Base-by-base conservation (phyloP, 257 asterid genomes). In the Solanum clarkiae region DNA sequence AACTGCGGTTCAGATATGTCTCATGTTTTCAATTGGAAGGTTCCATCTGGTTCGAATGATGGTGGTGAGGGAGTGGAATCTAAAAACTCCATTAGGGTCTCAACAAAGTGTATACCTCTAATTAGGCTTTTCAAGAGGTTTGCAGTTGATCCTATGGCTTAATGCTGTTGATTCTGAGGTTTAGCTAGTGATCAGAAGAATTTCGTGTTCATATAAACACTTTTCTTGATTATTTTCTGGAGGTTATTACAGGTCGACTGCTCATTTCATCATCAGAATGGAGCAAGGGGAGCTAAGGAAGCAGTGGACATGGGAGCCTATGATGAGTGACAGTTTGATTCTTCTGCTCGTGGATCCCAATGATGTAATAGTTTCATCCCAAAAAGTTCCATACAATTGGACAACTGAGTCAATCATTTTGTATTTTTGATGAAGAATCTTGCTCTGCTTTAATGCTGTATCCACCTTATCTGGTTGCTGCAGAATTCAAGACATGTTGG, bases 281-380 rank as follows among this genome's bases (percentile, higher is more conserved):
- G 98, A 93, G 90, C 93, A 91, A 89, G 92, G 87, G 81, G 96
- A 88, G 87, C 89, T 94, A 66, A 86, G 88, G 90, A 92, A 92
- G 92, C 95, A 92, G 93, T 96, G 97, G 98, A 91, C 91, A 84
- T 96, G 99, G 99, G 99, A 96, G 84, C 97, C 98, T 32, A 65
- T 89, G 94, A 96, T 95, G 97, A 93, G 96, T 88, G 89, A 89
- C 81, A 91, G 98, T 89, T 89, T 96, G 93, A 90, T 94, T 84
- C 99, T 96, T 89, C 89, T 94, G 89, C 97, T 96, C 86, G 91
- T 92, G 91, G 99, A 96, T 92, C 95, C 95, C 81, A 93, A 92
- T 88, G 99, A 96, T 91, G 99, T 96, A 93, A 93, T 75, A 36
- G 53, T 12, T 60, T 51, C 70, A 54, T 68, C 26, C 47, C 24